Evolutionary conservation across 2,329 filamentous ascomycete species (phyloP).

Genomic region (Pseudocercospora fijiensis): DNA sequence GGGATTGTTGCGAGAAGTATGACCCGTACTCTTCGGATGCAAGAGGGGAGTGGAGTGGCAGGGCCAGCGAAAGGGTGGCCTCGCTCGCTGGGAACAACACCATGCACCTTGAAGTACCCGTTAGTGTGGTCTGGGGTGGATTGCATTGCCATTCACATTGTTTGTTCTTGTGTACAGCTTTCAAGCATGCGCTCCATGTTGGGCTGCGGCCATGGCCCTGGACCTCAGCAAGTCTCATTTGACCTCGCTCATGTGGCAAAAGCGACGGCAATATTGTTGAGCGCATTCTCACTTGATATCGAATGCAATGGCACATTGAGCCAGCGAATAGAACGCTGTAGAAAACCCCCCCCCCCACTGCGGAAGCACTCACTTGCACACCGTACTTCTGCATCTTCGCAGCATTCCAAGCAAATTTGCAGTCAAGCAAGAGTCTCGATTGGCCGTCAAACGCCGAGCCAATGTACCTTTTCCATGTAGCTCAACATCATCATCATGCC

Average conservation of each 20-base stretch:
- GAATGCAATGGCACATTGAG: too few species aligned
- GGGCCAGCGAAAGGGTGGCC: too few species aligned
- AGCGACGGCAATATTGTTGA: too few species aligned
- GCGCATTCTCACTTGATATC: too few species aligned
- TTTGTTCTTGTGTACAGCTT: too few species aligned
- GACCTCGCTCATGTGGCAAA: not conserved
- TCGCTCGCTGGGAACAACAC: too few species aligned
- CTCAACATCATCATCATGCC: slow-evolving; percentile 2
- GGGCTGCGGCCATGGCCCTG: not conserved
- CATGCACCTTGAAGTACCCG: too few species aligned
- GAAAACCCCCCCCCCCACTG: not conserved
- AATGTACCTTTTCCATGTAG: not conserved
- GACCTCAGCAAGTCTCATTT: not conserved
- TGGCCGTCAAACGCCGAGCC: slow-evolving; percentile 14
- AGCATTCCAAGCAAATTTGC: not conserved
- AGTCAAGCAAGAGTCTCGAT: not conserved
- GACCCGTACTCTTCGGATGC: too few species aligned
- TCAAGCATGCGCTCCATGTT: not conserved
- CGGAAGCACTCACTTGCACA: not conserved
- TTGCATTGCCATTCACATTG: too few species aligned
- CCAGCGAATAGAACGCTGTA: not conserved
- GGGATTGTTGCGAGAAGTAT: too few species aligned
- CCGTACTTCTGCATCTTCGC: not conserved
- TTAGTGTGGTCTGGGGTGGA: too few species aligned
- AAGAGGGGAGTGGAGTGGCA: too few species aligned